These are phyloP conservation scores for Lasiodiplodia gonubiensis DNA, from an alignment of 2,329 filamentous ascomycete genomes.

Conservation along the genomic window DNA sequence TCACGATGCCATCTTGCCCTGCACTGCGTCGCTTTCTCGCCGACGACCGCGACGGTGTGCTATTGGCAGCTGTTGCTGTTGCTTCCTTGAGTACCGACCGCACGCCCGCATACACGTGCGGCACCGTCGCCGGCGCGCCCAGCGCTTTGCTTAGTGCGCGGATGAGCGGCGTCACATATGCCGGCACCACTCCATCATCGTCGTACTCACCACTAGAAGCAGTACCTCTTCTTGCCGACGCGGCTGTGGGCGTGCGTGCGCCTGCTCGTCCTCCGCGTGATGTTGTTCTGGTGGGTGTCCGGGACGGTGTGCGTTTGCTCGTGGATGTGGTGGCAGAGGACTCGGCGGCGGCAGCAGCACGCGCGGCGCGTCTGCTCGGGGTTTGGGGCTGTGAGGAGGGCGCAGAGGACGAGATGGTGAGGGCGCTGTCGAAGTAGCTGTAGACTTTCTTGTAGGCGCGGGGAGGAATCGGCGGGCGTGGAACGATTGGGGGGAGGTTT, in stretches of 20 bases:
- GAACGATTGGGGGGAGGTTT: constrained; percentile 76
- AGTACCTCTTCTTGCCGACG: constrained; percentile 34
- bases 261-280: constrained; percentile 29
- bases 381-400: constrained; percentile 32
- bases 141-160: constrained; percentile 69
- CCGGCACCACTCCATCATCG: constrained; percentile 32
- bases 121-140: constrained; percentile 65
- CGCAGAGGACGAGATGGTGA: constrained; percentile 56
- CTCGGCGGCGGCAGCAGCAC: constrained; percentile 37
- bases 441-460: constrained; percentile 85
- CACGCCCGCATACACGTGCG: constrained; percentile 76
- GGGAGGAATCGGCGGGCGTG: constrained; percentile 77
- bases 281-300: constrained; percentile 16
- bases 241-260: constrained; percentile 34
- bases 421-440: constrained; percentile 74
- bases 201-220: constrained; percentile 31
- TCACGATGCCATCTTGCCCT: background rate
- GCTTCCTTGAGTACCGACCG: constrained; percentile 57
- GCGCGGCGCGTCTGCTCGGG: constrained; percentile 35
- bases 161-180: constrained; percentile 73
- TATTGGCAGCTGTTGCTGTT: constrained; percentile 9
- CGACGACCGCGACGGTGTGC: constrained; percentile 40
- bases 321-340: constrained; percentile 31
- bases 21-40: constrained; percentile 54
- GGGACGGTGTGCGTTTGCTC: constrained; percentile 9